Conservation (phyloP, 306 rosid species). For the Ziziphus jujuba region DNA sequence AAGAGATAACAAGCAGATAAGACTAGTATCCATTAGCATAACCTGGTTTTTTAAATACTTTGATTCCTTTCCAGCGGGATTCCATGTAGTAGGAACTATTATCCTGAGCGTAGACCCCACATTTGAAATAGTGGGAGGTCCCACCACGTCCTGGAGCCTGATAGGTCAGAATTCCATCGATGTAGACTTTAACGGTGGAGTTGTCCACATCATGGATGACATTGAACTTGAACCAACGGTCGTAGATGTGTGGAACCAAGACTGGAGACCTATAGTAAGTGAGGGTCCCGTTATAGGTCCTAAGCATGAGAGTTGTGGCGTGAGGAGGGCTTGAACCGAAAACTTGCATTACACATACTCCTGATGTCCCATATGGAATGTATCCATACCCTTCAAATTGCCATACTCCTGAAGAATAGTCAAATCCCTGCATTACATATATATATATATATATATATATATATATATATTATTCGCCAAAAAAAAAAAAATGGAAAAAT, state of each 20-base stretch:
- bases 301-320: slow-evolving; percentile 46
- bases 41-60: slow-evolving; percentile 26
- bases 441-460: too few species aligned
- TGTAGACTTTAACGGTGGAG: slow-evolving; percentile 41
- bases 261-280: slow-evolving; percentile 25
- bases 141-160: slow-evolving; percentile 36
- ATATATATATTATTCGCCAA: too few species aligned
- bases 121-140: slow-evolving; percentile 37
- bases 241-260: slow-evolving; percentile 29
- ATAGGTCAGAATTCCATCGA: slow-evolving; percentile 27
- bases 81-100: slow-evolving; percentile 42
- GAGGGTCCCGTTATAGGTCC: slow-evolving; percentile 39
- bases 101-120: slow-evolving; percentile 43
- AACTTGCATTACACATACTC: slow-evolving; percentile 47
- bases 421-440: slow-evolving; percentile 40
- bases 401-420: slow-evolving; percentile 45
- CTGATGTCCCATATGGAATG: slow-evolving; percentile 44
- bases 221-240: slow-evolving; percentile 45
- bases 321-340: slow-evolving; percentile 41
- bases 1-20: too few species aligned
- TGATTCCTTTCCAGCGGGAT: slow-evolving; percentile 50
- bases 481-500: too few species aligned
- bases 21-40: too few species aligned
- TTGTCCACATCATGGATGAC: slow-evolving; percentile 45
- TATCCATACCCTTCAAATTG: slow-evolving; percentile 56